phyloP scores from a whole-genome alignment of 2,329 filamentous ascomycete species.

The Neocucurbitaria cava region DNA sequence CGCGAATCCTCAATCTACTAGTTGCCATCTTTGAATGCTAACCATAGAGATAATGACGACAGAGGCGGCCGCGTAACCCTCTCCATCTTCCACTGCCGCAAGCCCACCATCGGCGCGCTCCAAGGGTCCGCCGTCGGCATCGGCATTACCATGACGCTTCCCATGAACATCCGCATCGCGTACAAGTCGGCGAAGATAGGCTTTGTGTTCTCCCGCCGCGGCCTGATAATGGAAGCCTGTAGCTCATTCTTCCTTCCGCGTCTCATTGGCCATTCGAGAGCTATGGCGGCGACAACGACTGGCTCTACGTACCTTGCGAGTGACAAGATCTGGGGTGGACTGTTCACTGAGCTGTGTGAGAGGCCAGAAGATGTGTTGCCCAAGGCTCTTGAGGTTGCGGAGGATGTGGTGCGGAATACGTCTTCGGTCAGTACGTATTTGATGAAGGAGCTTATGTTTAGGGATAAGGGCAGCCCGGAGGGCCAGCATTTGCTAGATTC shows the following conservation, averaged over 20 bases:
- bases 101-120: slow-evolving; percentile 63
- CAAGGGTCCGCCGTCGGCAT: slow-evolving; percentile 65
- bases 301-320: slow-evolving; percentile 64
- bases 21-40: no score
- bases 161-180: slow-evolving; percentile 62
- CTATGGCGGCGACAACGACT: slow-evolving; percentile 71
- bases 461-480: slow-evolving; percentile 66
- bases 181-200: slow-evolving; percentile 70
- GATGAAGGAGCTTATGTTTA: slow-evolving; percentile 76
- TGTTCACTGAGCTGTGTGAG: slow-evolving; percentile 72
- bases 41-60: no score
- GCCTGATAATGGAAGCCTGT: slow-evolving; percentile 75
- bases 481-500: slow-evolving; percentile 74
- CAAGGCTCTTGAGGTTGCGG: slow-evolving; percentile 70
- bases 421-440: slow-evolving; percentile 69
- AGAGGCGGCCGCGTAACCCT: slow-evolving; percentile 57
- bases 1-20: no score
- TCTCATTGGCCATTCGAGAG: slow-evolving; percentile 69
- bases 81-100: slow-evolving; percentile 64
- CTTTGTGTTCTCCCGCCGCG: slow-evolving; percentile 75
- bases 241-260: slow-evolving; percentile 75
- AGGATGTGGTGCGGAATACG: slow-evolving; percentile 71
- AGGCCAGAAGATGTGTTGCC: slow-evolving; percentile 66
- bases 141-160: slow-evolving; percentile 66
- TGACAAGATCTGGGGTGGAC: slow-evolving; percentile 60